Conservation (phyloP, 179 eudicot genomes). For the Patellifolia procumbens region DNA sequence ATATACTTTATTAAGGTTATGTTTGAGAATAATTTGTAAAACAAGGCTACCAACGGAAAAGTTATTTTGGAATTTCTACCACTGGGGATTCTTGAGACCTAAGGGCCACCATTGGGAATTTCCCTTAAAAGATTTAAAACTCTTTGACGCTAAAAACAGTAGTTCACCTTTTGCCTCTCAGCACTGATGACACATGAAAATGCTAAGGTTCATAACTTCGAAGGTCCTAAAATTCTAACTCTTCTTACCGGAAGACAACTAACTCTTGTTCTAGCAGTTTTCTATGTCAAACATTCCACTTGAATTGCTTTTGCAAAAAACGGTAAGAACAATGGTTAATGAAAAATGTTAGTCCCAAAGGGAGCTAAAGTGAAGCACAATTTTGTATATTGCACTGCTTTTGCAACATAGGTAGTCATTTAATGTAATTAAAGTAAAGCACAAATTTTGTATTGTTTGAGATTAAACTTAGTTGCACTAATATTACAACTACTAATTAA, state of each 20-base stretch:
- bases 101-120: no score
- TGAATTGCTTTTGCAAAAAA: neutral
- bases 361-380: neutral
- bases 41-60: no score
- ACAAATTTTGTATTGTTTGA: no score
- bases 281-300: neutral
- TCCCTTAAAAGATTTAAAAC: no score
- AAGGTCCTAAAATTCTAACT: neutral
- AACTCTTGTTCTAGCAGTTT: neutral
- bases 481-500: no score
- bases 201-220: neutral
- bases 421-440: no score
- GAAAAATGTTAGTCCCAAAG: neutral
- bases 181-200: neutral
- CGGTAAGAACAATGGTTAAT: neutral
- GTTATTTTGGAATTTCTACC: no score
- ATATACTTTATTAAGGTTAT: no score
- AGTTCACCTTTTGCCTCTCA: neutral
- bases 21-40: no score
- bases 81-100: no score
- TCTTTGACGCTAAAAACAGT: neutral
- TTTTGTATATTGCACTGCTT: neutral
- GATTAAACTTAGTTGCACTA: no score
- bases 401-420: constrained; percentile 1
- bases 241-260: neutral